Evolutionary conservation across 2,329 filamentous ascomycete genomes (phyloP).

Genomic region (Aphanoascus verrucosus): DNA sequence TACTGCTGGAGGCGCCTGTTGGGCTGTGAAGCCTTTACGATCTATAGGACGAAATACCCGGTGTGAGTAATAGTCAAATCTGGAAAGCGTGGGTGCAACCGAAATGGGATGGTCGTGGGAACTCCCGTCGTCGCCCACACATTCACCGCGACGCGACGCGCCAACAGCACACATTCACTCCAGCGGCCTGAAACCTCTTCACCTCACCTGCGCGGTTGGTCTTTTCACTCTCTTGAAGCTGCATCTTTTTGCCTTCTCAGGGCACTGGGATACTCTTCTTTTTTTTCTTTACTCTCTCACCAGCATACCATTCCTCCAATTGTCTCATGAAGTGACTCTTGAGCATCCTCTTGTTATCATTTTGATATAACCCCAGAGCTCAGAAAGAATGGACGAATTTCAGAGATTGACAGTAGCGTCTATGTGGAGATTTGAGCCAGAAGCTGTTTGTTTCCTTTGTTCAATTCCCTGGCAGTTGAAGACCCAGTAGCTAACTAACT

Average conservation of each 20-base stretch:
- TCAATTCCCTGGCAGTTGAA: neutral
- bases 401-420: constrained; percentile 24
- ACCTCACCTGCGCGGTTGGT: neutral
- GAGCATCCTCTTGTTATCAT: neutral
- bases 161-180: neutral
- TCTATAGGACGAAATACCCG: too few species aligned
- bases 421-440: constrained; percentile 26
- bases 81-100: too few species aligned
- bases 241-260: neutral
- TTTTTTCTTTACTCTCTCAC: neutral
- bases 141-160: too few species aligned
- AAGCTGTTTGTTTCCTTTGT: constrained; percentile 20
- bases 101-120: neutral
- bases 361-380: neutral
- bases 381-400: constrained; percentile 10
- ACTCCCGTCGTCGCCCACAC: neutral
- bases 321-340: neutral
- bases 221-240: neutral
- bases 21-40: too few species aligned
- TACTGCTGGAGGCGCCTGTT: too few species aligned
- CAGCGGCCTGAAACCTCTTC: neutral
- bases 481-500: neutral
- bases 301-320: neutral
- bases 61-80: too few species aligned
- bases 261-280: neutral